Evolutionary conservation across 2,329 filamentous ascomycete species (phyloP), one percentile per base, ranked within the genome.

Genomic region (Cladophialophora exuberans): DNA sequence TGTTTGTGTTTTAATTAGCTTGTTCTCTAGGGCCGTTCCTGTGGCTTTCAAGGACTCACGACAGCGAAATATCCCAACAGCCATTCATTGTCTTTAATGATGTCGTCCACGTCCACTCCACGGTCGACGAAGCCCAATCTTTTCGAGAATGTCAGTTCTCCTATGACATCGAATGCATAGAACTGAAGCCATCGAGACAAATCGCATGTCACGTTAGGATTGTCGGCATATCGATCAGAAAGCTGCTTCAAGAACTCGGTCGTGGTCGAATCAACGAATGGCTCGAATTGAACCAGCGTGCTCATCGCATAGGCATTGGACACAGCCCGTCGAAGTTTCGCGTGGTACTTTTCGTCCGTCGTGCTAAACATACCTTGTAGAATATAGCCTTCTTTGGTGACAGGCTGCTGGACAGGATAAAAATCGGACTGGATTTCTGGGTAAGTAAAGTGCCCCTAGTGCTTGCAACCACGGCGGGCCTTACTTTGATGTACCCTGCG

Each of bases 181-280:
- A 69, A 74, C 48, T 69, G 74, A 49, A 76, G 71, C 68, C 69
- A 73, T 13, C 66, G 53, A 22, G 71, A 67, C 3, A 77, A 70
- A 11, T 73, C 64, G 17, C 57, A 60, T 23, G 56, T 43, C 4
- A 38, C 43, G 4, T 46, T 38, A 11, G 28, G 26, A 3, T 49
- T 39, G 55, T 83, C 82, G 10, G 75, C 77, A 61, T 78, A 86
- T 3, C 85, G 66, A 1, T 75, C 72, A 59, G 82, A 76, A 0
- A 83, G 85, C 67, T 83, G 82, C 20, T 77, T 70, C 10, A 92
- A 79, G 68, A 90, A 92, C 1, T 88, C 73, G 60, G 83, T 81
- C 0, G 86, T 86, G 1, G 87, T 90, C 62, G 84, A 86, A 68
- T 90, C 87, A 28, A 93, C 88, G 26, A 90, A 85, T 0, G 88